phyloP scores from a whole-genome alignment of 257 asterid genomes.

The Solanum tarijense region DNA sequence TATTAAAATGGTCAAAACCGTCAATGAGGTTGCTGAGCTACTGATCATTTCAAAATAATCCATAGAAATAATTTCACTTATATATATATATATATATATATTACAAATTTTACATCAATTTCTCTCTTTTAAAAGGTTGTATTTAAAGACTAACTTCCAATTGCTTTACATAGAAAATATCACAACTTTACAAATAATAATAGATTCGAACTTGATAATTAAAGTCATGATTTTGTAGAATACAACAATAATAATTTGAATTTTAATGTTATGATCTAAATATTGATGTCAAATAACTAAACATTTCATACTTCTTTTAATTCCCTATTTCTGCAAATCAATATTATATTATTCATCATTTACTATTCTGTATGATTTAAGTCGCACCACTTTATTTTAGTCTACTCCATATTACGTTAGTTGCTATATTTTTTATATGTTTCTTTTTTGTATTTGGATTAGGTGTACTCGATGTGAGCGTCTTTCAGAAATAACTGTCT shows the following conservation, averaged over 20 bases:
- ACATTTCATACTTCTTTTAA: background rate
- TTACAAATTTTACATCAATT: background rate
- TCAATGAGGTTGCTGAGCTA: background rate
- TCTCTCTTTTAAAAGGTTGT: background rate
- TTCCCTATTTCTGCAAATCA: background rate
- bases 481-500: fast-evolving
- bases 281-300: background rate
- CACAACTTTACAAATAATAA: background rate
- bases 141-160: background rate
- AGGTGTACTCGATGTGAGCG: no score
- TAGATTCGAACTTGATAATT: background rate
- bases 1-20: background rate
- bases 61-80: background rate
- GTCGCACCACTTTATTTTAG: no score
- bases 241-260: background rate
- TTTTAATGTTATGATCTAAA: background rate
- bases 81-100: background rate
- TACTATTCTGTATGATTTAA: background rate
- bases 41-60: background rate
- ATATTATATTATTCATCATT: background rate
- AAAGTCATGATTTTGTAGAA: background rate
- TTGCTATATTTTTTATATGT: background rate
- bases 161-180: background rate
- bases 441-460: no score
- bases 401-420: background rate